phyloP scores from a whole-genome alignment of 2,329 filamentous ascomycete genomes.

The Aspergillus fijiensis region DNA sequence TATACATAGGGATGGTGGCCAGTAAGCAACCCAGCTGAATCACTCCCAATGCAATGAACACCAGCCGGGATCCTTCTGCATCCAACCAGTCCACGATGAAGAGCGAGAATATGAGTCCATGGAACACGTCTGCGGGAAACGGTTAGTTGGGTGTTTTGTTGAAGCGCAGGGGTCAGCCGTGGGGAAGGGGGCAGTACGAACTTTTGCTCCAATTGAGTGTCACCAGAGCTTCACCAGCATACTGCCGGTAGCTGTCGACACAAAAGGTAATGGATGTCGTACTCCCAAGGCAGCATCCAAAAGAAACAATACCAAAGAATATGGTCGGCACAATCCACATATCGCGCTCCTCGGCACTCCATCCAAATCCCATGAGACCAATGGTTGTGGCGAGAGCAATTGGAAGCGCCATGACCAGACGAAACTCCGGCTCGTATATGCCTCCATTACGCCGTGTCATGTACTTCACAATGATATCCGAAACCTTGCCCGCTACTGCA shows the following conservation, averaged over 20 bases:
- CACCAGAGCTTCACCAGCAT: conserved; percentile 89
- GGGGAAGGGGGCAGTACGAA: conserved; percentile 32
- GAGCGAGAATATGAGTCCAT: conserved; percentile 82
- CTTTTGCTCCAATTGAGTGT: conserved; percentile 93
- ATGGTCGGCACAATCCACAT: conserved; percentile 88
- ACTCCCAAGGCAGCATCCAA: conserved; percentile 85
- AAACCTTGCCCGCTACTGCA: conserved; percentile 82
- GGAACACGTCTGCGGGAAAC: conserved; percentile 64
- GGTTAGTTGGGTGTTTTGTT: conserved; percentile 13
- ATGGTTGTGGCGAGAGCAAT: conserved; percentile 75
- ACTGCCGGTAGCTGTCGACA: conserved; percentile 89
- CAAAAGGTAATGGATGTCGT: conserved; percentile 93
- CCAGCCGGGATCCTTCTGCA: conserved; percentile 68
- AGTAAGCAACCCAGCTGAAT: conserved; percentile 78
- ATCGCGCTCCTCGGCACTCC: conserved; percentile 74
- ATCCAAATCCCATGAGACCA: conserved; percentile 95
- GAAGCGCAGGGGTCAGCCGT: not conserved
- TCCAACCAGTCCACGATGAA: conserved; percentile 87
- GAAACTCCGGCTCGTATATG: conserved; percentile 91
- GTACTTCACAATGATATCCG: conserved; percentile 76
- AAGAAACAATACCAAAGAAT: conserved; percentile 89
- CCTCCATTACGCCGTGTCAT: conserved; percentile 88
- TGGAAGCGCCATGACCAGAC: conserved; percentile 81
- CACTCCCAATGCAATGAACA: conserved; percentile 79
- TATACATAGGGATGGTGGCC: conserved; percentile 85